phyloP scores from a whole-genome alignment of 192 early-diverging fungal genomes.

The Backusella liffmaniae region DNA sequence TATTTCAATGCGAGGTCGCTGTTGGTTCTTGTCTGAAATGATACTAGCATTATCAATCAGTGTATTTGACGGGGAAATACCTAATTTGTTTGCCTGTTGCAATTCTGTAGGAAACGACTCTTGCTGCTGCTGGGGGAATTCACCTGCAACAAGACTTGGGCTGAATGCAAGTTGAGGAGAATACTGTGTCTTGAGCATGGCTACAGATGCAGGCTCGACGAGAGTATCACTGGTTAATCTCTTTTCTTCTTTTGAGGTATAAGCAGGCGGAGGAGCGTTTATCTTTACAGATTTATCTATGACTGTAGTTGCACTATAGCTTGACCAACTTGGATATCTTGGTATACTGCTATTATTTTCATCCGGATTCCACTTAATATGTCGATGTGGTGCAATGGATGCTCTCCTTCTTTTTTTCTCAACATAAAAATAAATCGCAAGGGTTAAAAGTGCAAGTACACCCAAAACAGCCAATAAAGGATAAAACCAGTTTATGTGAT shows the following conservation, averaged over 20 bases:
- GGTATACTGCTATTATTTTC: background rate
- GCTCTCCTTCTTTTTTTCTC: slow-evolving; percentile 3
- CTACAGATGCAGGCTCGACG: background rate
- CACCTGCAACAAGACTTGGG: slow-evolving; percentile 11
- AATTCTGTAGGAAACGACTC: background rate
- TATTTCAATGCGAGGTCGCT: background rate
- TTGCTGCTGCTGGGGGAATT: slow-evolving; percentile 7
- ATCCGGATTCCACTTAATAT: background rate
- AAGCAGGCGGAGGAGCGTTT: background rate
- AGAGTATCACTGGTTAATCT: slow-evolving; percentile 15
- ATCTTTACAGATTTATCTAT: background rate
- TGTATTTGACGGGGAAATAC: slow-evolving; percentile 2
- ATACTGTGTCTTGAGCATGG: slow-evolving; percentile 13
- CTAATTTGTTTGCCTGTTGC: background rate
- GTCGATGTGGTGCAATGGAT: background rate
- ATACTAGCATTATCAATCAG: slow-evolving; percentile 12
- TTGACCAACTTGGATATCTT: slow-evolving; percentile 4
- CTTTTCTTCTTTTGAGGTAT: slow-evolving; percentile 7
- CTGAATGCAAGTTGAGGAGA: slow-evolving; percentile 23
- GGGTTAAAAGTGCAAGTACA: background rate
- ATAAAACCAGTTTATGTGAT: slow-evolving; percentile 6
- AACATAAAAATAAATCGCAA: slow-evolving; percentile 8
- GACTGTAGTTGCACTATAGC: background rate
- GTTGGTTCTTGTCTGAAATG: background rate
- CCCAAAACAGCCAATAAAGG: slow-evolving; percentile 12